Evolutionary conservation across 2,329 filamentous ascomycete genomes (phyloP), one percentile per base, ranked within the genome.

Genomic region (Sporothrix pallida): DNA sequence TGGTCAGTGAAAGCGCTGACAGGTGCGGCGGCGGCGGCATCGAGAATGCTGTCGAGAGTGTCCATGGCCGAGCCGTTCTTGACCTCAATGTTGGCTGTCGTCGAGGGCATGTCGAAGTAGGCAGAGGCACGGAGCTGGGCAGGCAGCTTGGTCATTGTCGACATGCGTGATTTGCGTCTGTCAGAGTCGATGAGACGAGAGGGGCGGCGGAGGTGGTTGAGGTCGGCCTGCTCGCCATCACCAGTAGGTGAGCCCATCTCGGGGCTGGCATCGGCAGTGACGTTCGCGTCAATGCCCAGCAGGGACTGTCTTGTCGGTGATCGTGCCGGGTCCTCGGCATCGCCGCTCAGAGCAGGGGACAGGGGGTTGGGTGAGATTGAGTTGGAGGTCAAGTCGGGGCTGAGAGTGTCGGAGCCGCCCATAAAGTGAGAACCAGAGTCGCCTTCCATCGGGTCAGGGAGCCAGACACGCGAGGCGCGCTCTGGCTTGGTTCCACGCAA

Each of bases 1-100:
- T 98, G 94, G 79, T 98, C 94, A 0, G 93, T 97, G 78, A 98
- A 98, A 37, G 95, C 95, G 77, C 87, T 93, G 44, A 97, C 94
- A 0, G 96, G 96, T 0, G 96, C 95, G 74, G 87, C 89, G 2
- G 93, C 93, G 2, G 95, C 96, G 8, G 95, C 96, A 79, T 97
- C 92, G 17, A 99, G 87, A 71, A 99, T 97, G 80, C 90, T 95
- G 77, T 99, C 95, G 8, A 99, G 87, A 0, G 95, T 97, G 58
- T 89, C 91, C 80, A 94, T 93, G 12, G 95, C 95, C 37, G 96
- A 98, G 20, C 93, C 92, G 74, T 93, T 90, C 80, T 90, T 91
- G 72, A 91, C 80, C 77, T 91, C 85, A 26, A 91, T 84, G 13
- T 84, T 81, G 5, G 86, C 83, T 1, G 82, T 78, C 5, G 87